Percentiles rank a stretch among this genome's conserved stretches.
phyloP scores from a whole-genome alignment of 2,329 filamentous ascomycete genomes.

The Monilinia aucupariae region DNA sequence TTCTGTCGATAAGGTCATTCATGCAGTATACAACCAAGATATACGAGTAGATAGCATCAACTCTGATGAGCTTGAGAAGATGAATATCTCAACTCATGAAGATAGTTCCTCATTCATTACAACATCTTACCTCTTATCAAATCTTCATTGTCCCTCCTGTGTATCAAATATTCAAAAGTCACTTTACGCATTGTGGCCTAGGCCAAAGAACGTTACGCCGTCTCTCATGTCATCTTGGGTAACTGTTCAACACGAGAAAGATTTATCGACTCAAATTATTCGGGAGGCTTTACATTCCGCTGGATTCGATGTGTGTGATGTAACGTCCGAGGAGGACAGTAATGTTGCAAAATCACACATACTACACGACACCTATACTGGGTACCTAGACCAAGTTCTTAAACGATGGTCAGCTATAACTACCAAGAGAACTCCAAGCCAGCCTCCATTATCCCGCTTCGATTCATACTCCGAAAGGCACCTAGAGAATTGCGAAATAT shows the following conservation, averaged over 20 bases:
- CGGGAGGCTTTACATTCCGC: conserved; percentile 47
- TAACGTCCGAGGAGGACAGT: conserved; percentile 21
- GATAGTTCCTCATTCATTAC: conserved; percentile 16
- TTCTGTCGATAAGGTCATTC: neutral
- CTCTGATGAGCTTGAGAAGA: conserved; percentile 2
- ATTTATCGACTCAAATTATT: conserved; percentile 41
- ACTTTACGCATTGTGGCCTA: conserved; percentile 45
- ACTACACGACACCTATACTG: conserved; percentile 23
- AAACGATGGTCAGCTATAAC: conserved; percentile 20
- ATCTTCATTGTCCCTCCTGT: conserved; percentile 75
- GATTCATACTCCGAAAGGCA: conserved; percentile 31
- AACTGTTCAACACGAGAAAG: conserved; percentile 50
- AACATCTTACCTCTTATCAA: conserved; percentile 55
- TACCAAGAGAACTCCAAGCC: conserved; percentile 22
- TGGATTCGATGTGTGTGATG: conserved; percentile 52
- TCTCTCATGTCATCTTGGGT: conserved; percentile 68
- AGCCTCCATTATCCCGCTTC: conserved; percentile 22
- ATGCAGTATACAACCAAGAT: neutral
- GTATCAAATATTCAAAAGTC: conserved; percentile 59
- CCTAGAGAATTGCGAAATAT: conserved; percentile 47
- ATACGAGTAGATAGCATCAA: conserved; percentile 3
- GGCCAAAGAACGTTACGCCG: conserved; percentile 55
- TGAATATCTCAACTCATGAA: neutral
- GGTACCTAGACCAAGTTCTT: conserved; percentile 31
- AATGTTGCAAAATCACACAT: conserved; percentile 9